Base-by-base conservation (phyloP, 768 basidiomycete genomes). In the Lactifluus hygrophoroides region DNA sequence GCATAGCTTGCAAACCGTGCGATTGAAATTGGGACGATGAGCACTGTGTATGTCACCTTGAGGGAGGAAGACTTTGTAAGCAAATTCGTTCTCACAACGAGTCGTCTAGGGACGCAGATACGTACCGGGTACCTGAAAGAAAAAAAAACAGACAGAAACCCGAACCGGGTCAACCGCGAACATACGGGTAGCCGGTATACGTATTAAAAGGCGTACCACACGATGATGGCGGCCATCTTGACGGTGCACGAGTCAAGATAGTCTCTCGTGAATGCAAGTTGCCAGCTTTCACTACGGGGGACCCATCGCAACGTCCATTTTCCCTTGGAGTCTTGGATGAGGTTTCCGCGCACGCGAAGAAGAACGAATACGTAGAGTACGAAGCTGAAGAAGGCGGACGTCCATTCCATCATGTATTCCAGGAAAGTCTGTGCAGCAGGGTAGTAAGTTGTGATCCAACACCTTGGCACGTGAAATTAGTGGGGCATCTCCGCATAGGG, bases 361-460 rank as follows among this genome's bases (percentile, higher is more conserved):
- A 72, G 61, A 46, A 74, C 67, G 30, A 61, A 58, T 14, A 65
- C 65, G 63, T 75, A 73, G n/a, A 74, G 62, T 6, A 71, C 1
- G 57, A 70, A 67, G 30, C 69, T 71, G 3, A 72, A n/a, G 1
- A 61, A 52, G 0, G 73, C 71, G 16, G 73, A 73, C 17, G 67
- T 7, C 64, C 70, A 75, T 50, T 73, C 72, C 72, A 77, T 71
- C 63, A 77, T 71, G 62, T 78, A 80, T 64, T 78, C 77, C 19
- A 77, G 63, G 49, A 69, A 69, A 11, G 70, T 67, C 44, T 75
- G 75, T 46, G 72, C 72, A 16, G 51, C 28, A 2, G 74, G 72
- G 61, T 80, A 80, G 14, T 66, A 61, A 3, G 66, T 55, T 8
- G 77, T 75, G 32, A 80, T 77, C 75, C 77, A 78, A 56, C 78